Base-by-base conservation (phyloP, 2,329 filamentous ascomycete genomes). In the Camillea tinctor region DNA sequence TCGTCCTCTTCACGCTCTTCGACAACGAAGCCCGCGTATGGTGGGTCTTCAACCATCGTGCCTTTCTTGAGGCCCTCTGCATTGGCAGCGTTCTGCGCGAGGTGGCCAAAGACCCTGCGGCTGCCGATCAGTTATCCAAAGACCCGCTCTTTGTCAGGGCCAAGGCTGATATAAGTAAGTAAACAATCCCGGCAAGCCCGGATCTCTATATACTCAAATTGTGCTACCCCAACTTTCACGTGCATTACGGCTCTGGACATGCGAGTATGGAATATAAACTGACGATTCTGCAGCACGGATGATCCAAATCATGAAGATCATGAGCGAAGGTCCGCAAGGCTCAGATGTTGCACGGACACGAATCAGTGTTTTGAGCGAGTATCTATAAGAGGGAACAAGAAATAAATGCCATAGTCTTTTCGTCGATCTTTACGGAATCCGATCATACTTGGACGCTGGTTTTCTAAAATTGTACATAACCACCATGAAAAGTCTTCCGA, bases 21-120 rank as follows among this genome's bases (percentile, higher is more conserved):
- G 85, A 88, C 66, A 79, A 80, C 17, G 91, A 94, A 76, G 89
- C 89, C 1, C 83, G 87, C 15, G 90, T 93, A 0, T 93, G 90
- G 90, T 94, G 90, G 90, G 89, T 92, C 0, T 92, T 93, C 66
- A 91, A 92, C 72, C 91, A 93, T 71, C 80, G 91, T 1, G 90
- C 90, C 0, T 93, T 93, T 70, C 80, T 93, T 56, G 90, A 93
- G 77, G 88, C 88, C 30, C 73, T 88, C 70, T 91, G 85, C 74
- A 90, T 90, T 53, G 84, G 85, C 21, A 83, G 82, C 62, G 81
- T 88, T 22, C 72, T 89, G 59, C 77, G 80, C 49, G 84, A 87
- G 70, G 77, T 80, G 20, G 70, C 74, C 2, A 77, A 76, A 48
- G 80, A 83, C 62, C 75, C 77, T 9, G 75, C 75, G 0, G 80